Evolutionary conservation across 495 filamentous ascomycete species (phyloP).

Genomic region (Aspergillus homomorphus): DNA sequence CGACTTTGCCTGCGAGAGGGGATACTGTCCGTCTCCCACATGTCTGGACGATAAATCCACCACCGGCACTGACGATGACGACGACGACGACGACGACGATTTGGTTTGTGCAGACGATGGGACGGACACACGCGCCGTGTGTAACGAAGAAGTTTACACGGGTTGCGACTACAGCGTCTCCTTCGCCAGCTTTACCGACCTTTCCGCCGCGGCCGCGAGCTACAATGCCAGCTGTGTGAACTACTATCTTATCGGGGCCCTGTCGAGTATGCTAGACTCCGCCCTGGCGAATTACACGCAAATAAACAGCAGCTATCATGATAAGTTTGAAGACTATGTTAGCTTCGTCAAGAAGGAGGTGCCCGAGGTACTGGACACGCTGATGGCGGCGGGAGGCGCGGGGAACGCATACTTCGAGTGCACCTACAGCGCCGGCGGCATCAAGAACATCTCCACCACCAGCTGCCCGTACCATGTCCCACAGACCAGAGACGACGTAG

Average conservation of each 20-base stretch:
- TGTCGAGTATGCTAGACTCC: neutral
- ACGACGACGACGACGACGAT: too few species aligned
- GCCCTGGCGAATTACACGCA: neutral
- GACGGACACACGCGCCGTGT: too few species aligned
- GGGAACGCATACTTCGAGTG: neutral
- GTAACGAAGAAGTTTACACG: too few species aligned
- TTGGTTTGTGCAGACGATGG: too few species aligned
- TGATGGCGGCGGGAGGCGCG: neutral
- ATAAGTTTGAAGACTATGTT: neutral
- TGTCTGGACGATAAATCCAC: neutral
- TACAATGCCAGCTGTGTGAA: neutral
- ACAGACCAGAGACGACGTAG: too few species aligned
- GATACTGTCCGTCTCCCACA: neutral
- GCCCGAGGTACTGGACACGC: neutral
- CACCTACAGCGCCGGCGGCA: neutral
- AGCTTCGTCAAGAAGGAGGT: neutral
- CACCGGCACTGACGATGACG: neutral
- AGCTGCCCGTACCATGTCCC: neutral
- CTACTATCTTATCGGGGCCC: neutral
- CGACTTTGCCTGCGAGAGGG: neutral
- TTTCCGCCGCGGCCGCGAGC: neutral
- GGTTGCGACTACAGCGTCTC: conserved; percentile 1
- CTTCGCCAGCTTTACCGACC: neutral
- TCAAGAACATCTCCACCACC: neutral
- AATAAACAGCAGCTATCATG: neutral